Base-by-base conservation (phyloP, 805 yeast genomes). In the Lipomyces orientalis region DNA sequence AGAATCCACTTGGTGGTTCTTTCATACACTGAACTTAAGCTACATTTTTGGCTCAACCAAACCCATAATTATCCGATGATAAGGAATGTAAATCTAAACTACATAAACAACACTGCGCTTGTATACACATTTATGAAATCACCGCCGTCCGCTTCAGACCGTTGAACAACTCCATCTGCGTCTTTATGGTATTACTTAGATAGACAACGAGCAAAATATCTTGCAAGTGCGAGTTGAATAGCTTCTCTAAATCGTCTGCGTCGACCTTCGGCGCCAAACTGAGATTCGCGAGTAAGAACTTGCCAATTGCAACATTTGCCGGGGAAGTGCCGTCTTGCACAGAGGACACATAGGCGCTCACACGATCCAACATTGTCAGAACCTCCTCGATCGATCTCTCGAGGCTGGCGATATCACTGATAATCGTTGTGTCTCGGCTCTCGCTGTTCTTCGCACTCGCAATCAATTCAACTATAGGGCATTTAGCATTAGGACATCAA, bases 181-280 rank as follows among this genome's bases (percentile, higher is more conserved):
- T 90, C 81, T 90, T 90, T 74, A 92, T 87, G 64, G 95, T 90
- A 73, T 89, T 87, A 65, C 97, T 89, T 79, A 92, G 84, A 76
- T 89, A 90, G 76, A 90, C 94, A 70, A 92, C 85, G 87, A 91
- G 86, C 69, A 90, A 83, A 55, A 91, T 87, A 75, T 92, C 97
- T 78, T 90, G 92, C 76, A 88, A 82, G 77, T 90, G 93, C 49
- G 85, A 83, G 76, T 86, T 87, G 83, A 91, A 87, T 69, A 87
- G 83, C 71, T 82, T 79, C 75, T 85, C 86, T 74, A 90, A 82
- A 61, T 83, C 83, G 57, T 84, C 86, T 70, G 82, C 74, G 70
- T 85, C 82, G 1, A 79, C 69, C 51, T 76, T 75, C 14, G 84
- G 84, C 29, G 79, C 75, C 60, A 77, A 71, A 33, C 80, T 72